These are phyloP conservation scores for Suillus fuscotomentosus DNA, from an alignment of 768 basidiomycete species.

Conservation along the genomic window DNA sequence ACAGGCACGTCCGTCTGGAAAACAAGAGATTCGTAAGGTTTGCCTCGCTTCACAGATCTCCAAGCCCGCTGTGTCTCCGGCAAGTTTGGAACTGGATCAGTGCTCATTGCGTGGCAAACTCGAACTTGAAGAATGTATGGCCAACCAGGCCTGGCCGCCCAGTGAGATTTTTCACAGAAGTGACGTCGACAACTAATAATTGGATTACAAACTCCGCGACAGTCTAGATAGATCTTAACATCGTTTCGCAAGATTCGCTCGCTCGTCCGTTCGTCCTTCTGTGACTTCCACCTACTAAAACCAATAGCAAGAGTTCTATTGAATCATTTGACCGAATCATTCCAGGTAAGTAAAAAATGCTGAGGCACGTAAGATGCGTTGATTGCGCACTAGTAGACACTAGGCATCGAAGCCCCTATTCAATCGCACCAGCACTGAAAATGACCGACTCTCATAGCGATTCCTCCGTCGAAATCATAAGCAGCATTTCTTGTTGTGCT, in stretches of 20 bases:
- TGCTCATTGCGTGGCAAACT: not conserved
- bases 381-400: not conserved
- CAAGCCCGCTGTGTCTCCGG: conserved; percentile 29
- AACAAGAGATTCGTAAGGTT: conserved; percentile 27
- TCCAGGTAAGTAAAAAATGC: not conserved
- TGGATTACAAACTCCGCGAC: not conserved
- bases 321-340: not conserved
- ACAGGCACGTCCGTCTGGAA: conserved; percentile 28
- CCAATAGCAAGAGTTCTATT: not conserved
- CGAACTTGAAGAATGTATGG: not conserved
- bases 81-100: conserved; percentile 1
- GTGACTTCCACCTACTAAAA: not conserved
- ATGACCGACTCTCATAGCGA: not conserved
- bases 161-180: not conserved
- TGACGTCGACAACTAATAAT: not conserved
- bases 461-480: conserved; percentile 3
- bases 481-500: not conserved
- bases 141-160: too few species aligned
- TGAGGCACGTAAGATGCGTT: not conserved
- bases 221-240: not conserved
- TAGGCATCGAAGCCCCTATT: not conserved
- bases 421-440: not conserved
- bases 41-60: conserved; percentile 28
- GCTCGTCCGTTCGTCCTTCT: not conserved
- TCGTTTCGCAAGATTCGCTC: not conserved